Conservation (phyloP, 2,329 filamentous ascomycete genomes). For the Epicoccum nigrum region DNA sequence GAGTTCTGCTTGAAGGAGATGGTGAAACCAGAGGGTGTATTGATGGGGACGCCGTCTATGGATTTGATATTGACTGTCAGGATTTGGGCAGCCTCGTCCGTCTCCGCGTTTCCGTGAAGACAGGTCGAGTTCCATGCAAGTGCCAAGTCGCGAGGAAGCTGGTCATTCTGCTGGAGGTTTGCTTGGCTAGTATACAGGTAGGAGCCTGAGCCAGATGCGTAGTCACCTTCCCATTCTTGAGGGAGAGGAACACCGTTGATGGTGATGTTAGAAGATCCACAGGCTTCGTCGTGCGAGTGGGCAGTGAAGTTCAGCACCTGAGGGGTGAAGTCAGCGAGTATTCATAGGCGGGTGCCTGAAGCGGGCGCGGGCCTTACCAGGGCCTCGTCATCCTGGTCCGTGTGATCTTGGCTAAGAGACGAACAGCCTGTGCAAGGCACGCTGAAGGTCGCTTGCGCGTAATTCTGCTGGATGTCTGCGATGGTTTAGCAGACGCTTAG, state of each 20-base stretch:
- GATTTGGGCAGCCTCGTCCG: constrained; percentile 44
- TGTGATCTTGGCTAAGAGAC: constrained; percentile 44
- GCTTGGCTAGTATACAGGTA: constrained; percentile 35
- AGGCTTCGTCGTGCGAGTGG: constrained; percentile 45
- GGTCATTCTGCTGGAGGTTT: constrained; percentile 42
- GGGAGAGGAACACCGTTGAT: constrained; percentile 50
- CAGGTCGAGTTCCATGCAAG: constrained; percentile 49
- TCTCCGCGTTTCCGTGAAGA: constrained; percentile 40
- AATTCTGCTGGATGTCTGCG: constrained; percentile 42
- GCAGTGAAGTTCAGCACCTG: constrained; percentile 53
- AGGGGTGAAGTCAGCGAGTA: constrained; percentile 35
- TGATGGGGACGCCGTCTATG: constrained; percentile 44
- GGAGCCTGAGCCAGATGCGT: constrained; percentile 44
- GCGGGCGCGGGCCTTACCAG: constrained; percentile 48
- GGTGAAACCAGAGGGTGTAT: constrained; percentile 45
- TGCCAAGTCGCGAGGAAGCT: constrained; percentile 43
- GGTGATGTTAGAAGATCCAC: constrained; percentile 50
- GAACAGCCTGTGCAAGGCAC: constrained; percentile 49
- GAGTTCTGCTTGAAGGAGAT: constrained; percentile 49
- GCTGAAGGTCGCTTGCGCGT: constrained; percentile 51
- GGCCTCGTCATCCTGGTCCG: constrained; percentile 49
- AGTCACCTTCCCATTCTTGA: constrained; percentile 47
- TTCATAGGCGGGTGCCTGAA: constrained; percentile 39
- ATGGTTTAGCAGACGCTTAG: constrained; percentile 42
- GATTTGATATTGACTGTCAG: constrained; percentile 49